Conservation (phyloP, 805 yeast species). For the Candida ovalis region DNA sequence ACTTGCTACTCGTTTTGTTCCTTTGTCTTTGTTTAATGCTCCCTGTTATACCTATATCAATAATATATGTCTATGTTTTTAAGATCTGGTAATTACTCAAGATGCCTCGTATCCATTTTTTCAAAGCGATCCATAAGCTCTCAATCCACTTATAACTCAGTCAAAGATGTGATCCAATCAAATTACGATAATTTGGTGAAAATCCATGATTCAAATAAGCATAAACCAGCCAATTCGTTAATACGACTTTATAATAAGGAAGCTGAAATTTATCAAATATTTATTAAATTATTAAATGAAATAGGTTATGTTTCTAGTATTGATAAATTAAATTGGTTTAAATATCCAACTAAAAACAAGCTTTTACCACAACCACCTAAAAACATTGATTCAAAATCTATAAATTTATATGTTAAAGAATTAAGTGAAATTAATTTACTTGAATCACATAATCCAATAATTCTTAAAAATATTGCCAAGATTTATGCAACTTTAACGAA, state of each 20-base stretch:
- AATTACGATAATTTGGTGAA: not conserved
- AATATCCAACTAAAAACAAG: constrained; percentile 1
- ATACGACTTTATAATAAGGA: constrained; percentile 4
- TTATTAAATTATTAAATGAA: constrained; percentile 3
- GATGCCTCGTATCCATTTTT: not conserved
- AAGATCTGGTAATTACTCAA: not conserved
- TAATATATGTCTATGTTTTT: no score
- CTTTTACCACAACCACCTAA: constrained; percentile 10
- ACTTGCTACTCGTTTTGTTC: no score
- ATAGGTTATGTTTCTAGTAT: not conserved
- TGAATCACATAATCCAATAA: not conserved
- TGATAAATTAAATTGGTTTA: constrained; percentile 6
- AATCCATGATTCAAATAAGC: not conserved
- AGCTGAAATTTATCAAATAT: constrained; percentile 3
- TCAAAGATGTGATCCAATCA: not conserved
- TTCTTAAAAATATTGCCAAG: constrained; percentile 1
- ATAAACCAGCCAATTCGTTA: not conserved
- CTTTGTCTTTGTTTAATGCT: no score
- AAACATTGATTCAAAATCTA: not conserved
- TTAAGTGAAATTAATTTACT: constrained; percentile 1
- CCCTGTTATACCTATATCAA: no score
- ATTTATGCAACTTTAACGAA: constrained; percentile 9
- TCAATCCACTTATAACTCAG: not conserved
- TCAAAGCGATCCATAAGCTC: not conserved
- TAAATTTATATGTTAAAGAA: constrained; percentile 8